Base-by-base conservation (phyloP, 2,329 filamentous ascomycete species). In the Talaromyces sp. region DNA sequence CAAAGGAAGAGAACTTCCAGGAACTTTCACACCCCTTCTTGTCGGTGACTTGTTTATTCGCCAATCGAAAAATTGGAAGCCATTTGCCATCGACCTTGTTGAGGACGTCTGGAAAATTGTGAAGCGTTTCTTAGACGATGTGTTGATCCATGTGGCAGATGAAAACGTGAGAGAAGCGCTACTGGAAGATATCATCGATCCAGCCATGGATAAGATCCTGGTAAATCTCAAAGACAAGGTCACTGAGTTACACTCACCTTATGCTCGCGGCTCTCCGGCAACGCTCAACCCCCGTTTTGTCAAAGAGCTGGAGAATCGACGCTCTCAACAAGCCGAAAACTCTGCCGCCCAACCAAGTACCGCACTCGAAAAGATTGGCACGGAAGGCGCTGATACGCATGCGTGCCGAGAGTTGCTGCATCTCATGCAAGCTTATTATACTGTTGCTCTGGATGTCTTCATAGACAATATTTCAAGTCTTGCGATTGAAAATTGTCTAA, bases 241-340 rank as follows among this genome's bases (percentile, higher is more conserved):
- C 0, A 61, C 65, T 0, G 79, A 83, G 60, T 69, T 88, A 1
- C 71, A 88, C 0, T 69, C 73, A 11, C 82, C 75, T 6, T 78
- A 83, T 72, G 82, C 68, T 50, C 62, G 45, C 33, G 70, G 74
- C 0, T 74, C 76, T 64, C 72, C 74, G 0, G 72, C 76, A 19
- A 78, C 77, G 1, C 78, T 75, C 65, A 78, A 78, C 62, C 72
- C 72, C 31, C 73, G 72, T 48, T 73, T 75, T 39, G 73, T 68
- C 3, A 67, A 72, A 19, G 72, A 64, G 39, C 60, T 76, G 7
- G 70, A 75, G 62, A 68, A 68, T 6, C 4, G 31, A 62, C 41
- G 58, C 8, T 37, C 39, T 7, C 27, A 56, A 33, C 14, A 47
- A 48, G 37, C 39, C 24, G 35, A 22, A 16, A 50, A 37, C 9